These are phyloP conservation scores for Candida sanyaensis DNA, from an alignment of 1,139 yeast species.

Conservation along the genomic window DNA sequence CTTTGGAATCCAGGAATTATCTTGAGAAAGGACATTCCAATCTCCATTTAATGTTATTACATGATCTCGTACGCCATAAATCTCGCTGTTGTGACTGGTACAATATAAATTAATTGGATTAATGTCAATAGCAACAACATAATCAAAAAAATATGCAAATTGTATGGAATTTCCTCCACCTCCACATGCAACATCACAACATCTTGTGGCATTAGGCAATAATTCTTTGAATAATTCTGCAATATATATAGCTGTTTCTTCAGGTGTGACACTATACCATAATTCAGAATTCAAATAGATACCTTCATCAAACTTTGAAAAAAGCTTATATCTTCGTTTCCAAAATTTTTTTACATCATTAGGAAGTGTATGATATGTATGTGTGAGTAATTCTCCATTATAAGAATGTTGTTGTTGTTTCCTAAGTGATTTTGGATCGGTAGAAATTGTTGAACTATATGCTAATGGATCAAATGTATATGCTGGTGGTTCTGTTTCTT, in stretches of 20 bases:
- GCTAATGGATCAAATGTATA: slow-evolving; percentile 3
- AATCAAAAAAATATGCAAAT: slow-evolving; percentile 61
- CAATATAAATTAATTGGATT: slow-evolving; percentile 63
- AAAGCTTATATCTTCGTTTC: slow-evolving; percentile 58
- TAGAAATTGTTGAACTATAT: not conserved
- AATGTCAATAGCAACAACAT: slow-evolving; percentile 68
- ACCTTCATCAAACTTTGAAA: slow-evolving; percentile 67
- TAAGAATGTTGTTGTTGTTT: slow-evolving; percentile 18
- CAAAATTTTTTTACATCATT: slow-evolving; percentile 54
- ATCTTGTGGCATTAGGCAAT: slow-evolving; percentile 42
- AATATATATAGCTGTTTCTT: slow-evolving; percentile 61
- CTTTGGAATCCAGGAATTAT: slow-evolving; percentile 14
- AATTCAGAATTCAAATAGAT: slow-evolving; percentile 71
- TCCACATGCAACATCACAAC: slow-evolving; percentile 85
- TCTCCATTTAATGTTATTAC: slow-evolving; percentile 55
- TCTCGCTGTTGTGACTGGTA: slow-evolving; percentile 68
- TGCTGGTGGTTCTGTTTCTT: not conserved
- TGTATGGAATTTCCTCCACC: slow-evolving; percentile 95
- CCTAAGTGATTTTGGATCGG: not conserved
- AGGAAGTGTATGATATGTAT: slow-evolving; percentile 43
- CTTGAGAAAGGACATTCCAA: slow-evolving; percentile 43
- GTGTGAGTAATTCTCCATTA: slow-evolving; percentile 39
- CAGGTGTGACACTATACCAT: slow-evolving; percentile 95
- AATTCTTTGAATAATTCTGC: slow-evolving; percentile 53
- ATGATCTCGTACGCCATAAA: slow-evolving; percentile 60